Percentiles rank a stretch among this genome's conserved stretches.
These are phyloP conservation scores for Populus simonii DNA, from an alignment of 345 rosid genomes.

Conservation along the genomic window DNA sequence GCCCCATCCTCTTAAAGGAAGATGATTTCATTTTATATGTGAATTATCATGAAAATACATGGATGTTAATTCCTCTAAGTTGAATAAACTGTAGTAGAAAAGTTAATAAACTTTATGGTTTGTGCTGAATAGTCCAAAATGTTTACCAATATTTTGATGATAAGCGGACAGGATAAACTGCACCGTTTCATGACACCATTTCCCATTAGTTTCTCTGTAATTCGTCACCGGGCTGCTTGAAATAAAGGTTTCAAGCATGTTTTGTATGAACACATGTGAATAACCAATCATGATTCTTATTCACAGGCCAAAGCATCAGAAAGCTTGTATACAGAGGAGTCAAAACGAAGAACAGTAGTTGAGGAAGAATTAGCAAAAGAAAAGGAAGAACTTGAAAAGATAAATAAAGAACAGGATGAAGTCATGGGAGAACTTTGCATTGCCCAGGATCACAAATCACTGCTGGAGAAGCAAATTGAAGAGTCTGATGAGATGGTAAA, in stretches of 20 bases:
- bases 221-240: not conserved
- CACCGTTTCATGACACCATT: not conserved
- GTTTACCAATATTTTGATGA: not conserved
- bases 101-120: not conserved
- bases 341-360: constrained; percentile 59
- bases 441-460: constrained; percentile 43
- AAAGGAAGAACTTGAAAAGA: constrained; percentile 51
- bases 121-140: not conserved
- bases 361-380: constrained; percentile 60
- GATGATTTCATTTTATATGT: not conserved
- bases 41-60: not conserved
- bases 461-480: constrained; percentile 49
- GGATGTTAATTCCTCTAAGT: not conserved
- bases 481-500: constrained; percentile 49
- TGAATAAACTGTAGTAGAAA: not conserved
- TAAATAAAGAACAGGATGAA: constrained; percentile 43
- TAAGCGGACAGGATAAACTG: not conserved
- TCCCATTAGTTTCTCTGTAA: not conserved
- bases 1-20: not conserved
- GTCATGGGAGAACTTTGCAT: constrained; percentile 47
- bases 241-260: not conserved
- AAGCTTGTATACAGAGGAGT: constrained; percentile 49
- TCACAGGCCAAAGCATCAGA: constrained; percentile 62
- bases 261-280: not conserved
- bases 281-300: constrained; percentile 10